phyloP scores from a whole-genome alignment of 768 basidiomycete genomes.

The Rhizopogon vinicolor region DNA sequence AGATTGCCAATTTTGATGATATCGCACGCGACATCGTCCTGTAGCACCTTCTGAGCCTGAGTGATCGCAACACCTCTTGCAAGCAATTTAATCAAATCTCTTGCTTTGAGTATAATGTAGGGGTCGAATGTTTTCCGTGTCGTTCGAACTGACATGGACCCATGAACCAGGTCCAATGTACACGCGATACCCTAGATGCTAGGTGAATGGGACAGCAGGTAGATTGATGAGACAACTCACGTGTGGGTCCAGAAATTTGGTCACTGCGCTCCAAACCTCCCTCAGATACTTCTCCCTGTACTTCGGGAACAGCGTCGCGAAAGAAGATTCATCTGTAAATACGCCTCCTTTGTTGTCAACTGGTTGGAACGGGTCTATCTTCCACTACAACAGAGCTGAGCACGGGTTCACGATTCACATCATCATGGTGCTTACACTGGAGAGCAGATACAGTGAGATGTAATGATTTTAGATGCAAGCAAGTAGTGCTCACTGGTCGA shows the following conservation, averaged over 20 bases:
- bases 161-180: constrained; percentile 91
- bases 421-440: constrained; percentile 37
- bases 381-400: constrained; percentile 58
- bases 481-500: constrained; percentile 81
- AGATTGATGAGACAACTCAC: constrained; percentile 36
- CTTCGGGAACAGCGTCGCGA: constrained; percentile 97
- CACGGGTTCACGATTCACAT: not conserved
- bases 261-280: constrained; percentile 92
- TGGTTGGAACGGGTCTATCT: constrained; percentile 72
- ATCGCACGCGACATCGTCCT: constrained; percentile 89
- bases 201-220: not conserved
- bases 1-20: constrained; percentile 97
- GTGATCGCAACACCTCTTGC: constrained; percentile 85
- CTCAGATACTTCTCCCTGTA: constrained; percentile 96
- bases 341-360: constrained; percentile 76
- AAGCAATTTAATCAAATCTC: constrained; percentile 93
- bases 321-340: constrained; percentile 94
- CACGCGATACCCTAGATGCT: constrained; percentile 73
- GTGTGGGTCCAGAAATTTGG: constrained; percentile 75
- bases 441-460: constrained; percentile 3
- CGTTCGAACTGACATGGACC: constrained; percentile 95
- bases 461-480: not conserved
- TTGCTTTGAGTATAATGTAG: constrained; percentile 91
- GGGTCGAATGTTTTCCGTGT: constrained; percentile 98
- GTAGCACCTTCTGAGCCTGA: constrained; percentile 85